Evolutionary conservation across 1,139 yeast species (phyloP).

Genomic region (Yamadazyma membranifaciens): DNA sequence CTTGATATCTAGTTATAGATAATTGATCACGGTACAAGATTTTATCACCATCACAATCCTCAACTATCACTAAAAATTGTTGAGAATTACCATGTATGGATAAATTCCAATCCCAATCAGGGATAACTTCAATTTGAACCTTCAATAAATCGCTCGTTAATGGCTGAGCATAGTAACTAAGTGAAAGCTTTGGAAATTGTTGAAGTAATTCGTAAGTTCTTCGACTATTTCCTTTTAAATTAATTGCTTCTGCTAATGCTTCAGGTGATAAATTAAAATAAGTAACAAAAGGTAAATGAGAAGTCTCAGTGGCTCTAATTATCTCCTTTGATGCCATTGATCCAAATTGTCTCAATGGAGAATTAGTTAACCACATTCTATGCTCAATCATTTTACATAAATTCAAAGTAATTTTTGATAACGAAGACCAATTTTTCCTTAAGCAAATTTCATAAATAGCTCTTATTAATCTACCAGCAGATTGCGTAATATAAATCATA

Average conservation of each 20-base stretch:
- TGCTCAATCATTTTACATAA: conserved; percentile 79
- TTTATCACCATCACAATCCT: conserved; percentile 80
- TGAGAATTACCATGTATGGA: conserved; percentile 64
- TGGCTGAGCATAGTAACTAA: conserved; percentile 70
- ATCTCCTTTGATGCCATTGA: conserved; percentile 61
- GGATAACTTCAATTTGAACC: conserved; percentile 63
- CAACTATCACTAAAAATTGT: conserved; percentile 67
- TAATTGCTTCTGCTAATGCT: conserved; percentile 80
- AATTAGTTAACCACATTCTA: conserved; percentile 79
- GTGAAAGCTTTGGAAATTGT: conserved; percentile 66
- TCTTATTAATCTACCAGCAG: conserved; percentile 84
- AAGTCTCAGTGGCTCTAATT: conserved; percentile 71
- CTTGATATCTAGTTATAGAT: conserved; percentile 46
- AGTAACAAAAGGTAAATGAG: conserved; percentile 79
- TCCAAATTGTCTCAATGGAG: conserved; percentile 84
- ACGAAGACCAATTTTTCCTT: conserved; percentile 68
- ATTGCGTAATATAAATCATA: conserved; percentile 90
- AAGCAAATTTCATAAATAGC: conserved; percentile 82
- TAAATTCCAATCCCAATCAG: conserved; percentile 77
- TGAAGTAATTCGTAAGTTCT: conserved; percentile 59
- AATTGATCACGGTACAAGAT: conserved; percentile 62
- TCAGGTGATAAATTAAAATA: conserved; percentile 70
- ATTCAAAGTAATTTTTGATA: conserved; percentile 58
- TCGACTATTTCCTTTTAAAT: conserved; percentile 67
- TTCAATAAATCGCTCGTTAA: conserved; percentile 66